These are phyloP conservation scores for Colletotrichum eleusines DNA, from an alignment of 2,329 filamentous ascomycete genomes.

Conservation along the genomic window DNA sequence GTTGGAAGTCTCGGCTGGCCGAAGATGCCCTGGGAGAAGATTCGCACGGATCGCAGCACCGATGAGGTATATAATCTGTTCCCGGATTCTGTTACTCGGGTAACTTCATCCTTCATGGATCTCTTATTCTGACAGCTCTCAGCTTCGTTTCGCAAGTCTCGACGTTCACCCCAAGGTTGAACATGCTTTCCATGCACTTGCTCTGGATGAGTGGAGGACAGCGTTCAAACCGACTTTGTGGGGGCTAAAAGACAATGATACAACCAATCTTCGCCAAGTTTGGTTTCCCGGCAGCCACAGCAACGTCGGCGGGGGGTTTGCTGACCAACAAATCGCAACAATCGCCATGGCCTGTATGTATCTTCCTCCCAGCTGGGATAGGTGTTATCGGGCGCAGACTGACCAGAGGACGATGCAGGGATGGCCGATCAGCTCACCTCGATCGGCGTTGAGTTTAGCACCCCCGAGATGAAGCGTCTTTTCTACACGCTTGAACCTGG, in stretches of 20 bases:
- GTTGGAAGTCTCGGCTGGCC: constrained; percentile 58
- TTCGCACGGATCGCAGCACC: constrained; percentile 25
- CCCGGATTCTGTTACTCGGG: accelerated
- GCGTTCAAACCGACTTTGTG: constrained; percentile 50
- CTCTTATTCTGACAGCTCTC: background rate
- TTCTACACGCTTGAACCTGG: constrained; percentile 40
- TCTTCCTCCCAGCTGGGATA: too few relatives aligned
- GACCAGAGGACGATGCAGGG: constrained; percentile 10
- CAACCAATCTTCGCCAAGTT: constrained; percentile 43
- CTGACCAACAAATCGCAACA: constrained; percentile 45
- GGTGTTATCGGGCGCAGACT: background rate
- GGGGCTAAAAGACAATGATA: constrained; percentile 42
- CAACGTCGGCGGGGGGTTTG: constrained; percentile 71
- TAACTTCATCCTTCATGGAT: accelerated
- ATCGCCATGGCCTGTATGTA: constrained; percentile 44
- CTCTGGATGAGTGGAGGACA: constrained; percentile 63
- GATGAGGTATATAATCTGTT: constrained; percentile 13
- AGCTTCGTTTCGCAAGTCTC: constrained; percentile 42
- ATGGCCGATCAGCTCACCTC: constrained; percentile 46
- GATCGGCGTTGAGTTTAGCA: constrained; percentile 45
- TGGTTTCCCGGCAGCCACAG: constrained; percentile 73
- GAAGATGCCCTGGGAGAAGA: constrained; percentile 36
- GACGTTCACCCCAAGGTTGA: constrained; percentile 53
- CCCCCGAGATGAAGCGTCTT: constrained; percentile 42
- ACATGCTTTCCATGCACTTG: constrained; percentile 67